These are phyloP conservation scores for Haematococcus lacustris DNA, from an alignment of 139 green algal species.

Conservation along the genomic window DNA sequence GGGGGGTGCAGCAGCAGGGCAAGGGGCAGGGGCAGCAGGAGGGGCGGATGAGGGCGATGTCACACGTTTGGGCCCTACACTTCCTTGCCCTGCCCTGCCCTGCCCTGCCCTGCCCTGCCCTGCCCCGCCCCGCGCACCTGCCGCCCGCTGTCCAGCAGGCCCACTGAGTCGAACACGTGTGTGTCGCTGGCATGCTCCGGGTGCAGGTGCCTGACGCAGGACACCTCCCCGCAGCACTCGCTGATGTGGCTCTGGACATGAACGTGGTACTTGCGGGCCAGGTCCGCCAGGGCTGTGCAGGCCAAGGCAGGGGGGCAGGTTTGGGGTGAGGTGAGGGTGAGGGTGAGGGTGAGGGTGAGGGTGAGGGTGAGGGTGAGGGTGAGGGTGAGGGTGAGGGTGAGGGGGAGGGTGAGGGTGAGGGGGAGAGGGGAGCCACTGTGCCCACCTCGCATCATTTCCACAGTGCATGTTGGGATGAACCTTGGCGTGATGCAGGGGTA, in stretches of 20 bases:
- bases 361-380: too few species aligned
- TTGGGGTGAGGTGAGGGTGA: too few species aligned
- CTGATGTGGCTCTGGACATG: conserved; percentile 45
- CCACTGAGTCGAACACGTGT: conserved; percentile 40
- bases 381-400: too few species aligned
- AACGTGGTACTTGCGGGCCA: conserved; percentile 28
- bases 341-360: too few species aligned
- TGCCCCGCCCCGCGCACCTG: not conserved
- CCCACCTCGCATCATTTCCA: conserved; percentile 43
- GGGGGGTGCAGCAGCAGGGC: too few species aligned
- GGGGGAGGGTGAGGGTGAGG: too few species aligned
- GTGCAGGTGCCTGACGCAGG: conserved; percentile 45
- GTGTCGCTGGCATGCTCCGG: conserved; percentile 38
- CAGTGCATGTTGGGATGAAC: conserved; percentile 67
- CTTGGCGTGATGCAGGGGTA: conserved; percentile 55
- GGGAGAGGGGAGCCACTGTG: not conserved
- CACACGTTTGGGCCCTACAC: too few species aligned
- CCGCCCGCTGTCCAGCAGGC: conserved; percentile 35
- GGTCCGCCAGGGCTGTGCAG: conserved; percentile 26
- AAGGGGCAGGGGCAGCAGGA: too few species aligned
- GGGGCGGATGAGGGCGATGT: too few species aligned
- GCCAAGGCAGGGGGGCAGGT: not conserved
- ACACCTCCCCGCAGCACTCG: conserved; percentile 50
- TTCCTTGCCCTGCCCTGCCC: too few species aligned
- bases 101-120: not conserved